phyloP scores from a whole-genome alignment of 495 filamentous ascomycete genomes.

The Articulospora tetracladia region DNA sequence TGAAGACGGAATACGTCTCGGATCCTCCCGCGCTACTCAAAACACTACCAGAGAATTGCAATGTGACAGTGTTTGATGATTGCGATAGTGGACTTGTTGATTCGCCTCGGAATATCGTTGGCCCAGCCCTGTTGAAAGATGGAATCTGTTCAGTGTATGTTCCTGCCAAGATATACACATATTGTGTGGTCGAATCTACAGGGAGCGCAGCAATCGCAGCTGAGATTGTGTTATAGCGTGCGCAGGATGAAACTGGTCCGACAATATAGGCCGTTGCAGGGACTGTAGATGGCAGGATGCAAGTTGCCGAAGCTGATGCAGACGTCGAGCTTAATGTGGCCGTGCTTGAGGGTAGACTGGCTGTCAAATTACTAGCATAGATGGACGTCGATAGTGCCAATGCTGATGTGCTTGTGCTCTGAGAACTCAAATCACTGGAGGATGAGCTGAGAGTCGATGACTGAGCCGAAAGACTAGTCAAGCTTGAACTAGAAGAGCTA shows the following conservation, averaged over 20 bases:
- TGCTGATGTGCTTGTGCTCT: not conserved
- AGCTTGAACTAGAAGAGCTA: not conserved
- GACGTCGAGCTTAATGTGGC: constrained; percentile 1
- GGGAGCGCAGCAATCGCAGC: constrained; percentile 1
- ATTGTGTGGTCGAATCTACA: constrained; percentile 4
- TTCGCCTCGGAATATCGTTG: constrained; percentile 31
- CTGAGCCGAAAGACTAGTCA: not conserved
- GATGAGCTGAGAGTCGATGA: not conserved
- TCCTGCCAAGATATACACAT: constrained; percentile 8
- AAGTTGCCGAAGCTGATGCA: not conserved
- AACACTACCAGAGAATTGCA: constrained; percentile 25
- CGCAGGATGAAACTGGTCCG: not conserved
- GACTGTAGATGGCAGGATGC: not conserved
- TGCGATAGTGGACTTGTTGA: constrained; percentile 22
- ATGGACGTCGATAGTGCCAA: not conserved
- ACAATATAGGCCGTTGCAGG: constrained; percentile 3
- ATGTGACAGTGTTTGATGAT: constrained; percentile 23
- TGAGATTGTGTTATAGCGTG: not conserved
- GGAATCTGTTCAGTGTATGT: constrained; percentile 8
- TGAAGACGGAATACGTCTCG: constrained; percentile 24
- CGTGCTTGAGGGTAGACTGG: not conserved
- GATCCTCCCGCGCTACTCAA: constrained; percentile 23
- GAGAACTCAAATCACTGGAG: not conserved
- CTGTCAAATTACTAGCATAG: not conserved
- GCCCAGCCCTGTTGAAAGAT: constrained; percentile 23